phyloP scores from a whole-genome alignment of 1,139 yeast genomes.

The Diutina scorzettiae region DNA sequence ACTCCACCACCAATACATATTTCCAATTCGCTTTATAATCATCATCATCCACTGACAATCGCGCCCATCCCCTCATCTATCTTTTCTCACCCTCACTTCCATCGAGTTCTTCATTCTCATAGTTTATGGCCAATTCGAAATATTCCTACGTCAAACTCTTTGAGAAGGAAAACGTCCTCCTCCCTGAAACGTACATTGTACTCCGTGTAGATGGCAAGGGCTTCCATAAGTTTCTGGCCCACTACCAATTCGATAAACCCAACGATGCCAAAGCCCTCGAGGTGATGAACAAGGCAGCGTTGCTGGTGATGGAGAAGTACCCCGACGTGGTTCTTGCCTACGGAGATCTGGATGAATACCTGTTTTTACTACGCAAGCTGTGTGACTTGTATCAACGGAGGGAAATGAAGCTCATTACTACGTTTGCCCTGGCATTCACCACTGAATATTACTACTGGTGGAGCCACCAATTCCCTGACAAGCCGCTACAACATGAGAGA shows the following conservation, averaged over 20 bases:
- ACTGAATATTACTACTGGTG: constrained; percentile 63
- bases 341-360: constrained; percentile 94
- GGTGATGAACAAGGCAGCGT: constrained; percentile 77
- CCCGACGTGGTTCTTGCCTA: constrained; percentile 74
- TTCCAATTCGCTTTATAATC: too few species aligned
- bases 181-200: constrained; percentile 75
- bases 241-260: constrained; percentile 73
- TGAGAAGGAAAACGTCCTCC: constrained; percentile 60
- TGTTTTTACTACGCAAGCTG: constrained; percentile 54
- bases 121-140: constrained; percentile 64
- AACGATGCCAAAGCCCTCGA: constrained; percentile 67
- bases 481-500: constrained; percentile 22
- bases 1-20: too few species aligned
- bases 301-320: constrained; percentile 44
- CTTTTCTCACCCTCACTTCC: neutral
- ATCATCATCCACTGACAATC: too few species aligned
- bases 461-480: constrained; percentile 45
- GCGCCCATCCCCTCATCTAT: too few species aligned
- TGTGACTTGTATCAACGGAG: constrained; percentile 71
- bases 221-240: constrained; percentile 72
- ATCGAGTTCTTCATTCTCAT: neutral
- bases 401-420: constrained; percentile 64
- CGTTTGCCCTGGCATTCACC: constrained; percentile 75
- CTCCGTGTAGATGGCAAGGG: constrained; percentile 91
- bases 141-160: constrained; percentile 78